Percentiles rank a stretch among this genome's conserved stretches.
These are phyloP conservation scores for Amanita molliuscula DNA, from an alignment of 768 basidiomycete genomes.

Conservation along the genomic window DNA sequence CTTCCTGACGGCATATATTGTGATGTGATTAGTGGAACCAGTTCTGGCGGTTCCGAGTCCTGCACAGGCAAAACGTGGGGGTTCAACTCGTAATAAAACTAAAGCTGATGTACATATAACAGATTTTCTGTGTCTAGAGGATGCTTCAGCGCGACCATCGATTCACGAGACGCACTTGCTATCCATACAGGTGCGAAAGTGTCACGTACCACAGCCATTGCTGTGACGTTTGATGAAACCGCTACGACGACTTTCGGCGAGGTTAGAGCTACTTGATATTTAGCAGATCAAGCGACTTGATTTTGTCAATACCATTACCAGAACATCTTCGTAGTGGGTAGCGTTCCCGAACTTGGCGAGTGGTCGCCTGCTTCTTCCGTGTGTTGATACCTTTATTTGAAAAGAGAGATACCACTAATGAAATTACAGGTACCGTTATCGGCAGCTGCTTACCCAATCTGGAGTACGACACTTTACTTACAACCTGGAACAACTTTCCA, in stretches of 20 bases:
- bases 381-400: slow-evolving; percentile 8
- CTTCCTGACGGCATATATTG: slow-evolving; percentile 53
- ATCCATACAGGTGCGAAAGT: slow-evolving; percentile 31
- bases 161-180: slow-evolving; percentile 42
- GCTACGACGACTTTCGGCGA: slow-evolving; percentile 50
- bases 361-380: slow-evolving; percentile 43
- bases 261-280: slow-evolving; percentile 19
- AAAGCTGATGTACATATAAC: not conserved
- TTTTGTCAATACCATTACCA: slow-evolving; percentile 12
- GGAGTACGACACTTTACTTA: slow-evolving; percentile 39
- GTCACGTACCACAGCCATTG: slow-evolving; percentile 15
- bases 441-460: slow-evolving; percentile 41
- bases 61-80: slow-evolving; percentile 46
- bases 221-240: slow-evolving; percentile 41
- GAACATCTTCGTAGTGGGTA: slow-evolving; percentile 55
- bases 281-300: not conserved
- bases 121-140: slow-evolving; percentile 44
- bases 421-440: slow-evolving; percentile 37
- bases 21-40: slow-evolving; percentile 47
- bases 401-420: not conserved
- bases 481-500: slow-evolving; percentile 39
- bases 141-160: slow-evolving; percentile 36
- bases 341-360: slow-evolving; percentile 39
- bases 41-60: slow-evolving; percentile 19
- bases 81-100: not conserved